Percentiles rank a stretch among this genome's conserved stretches.
These are phyloP conservation scores for Botryosphaeria dothidea DNA, from an alignment of 2,329 filamentous ascomycete genomes.

Conservation along the genomic window DNA sequence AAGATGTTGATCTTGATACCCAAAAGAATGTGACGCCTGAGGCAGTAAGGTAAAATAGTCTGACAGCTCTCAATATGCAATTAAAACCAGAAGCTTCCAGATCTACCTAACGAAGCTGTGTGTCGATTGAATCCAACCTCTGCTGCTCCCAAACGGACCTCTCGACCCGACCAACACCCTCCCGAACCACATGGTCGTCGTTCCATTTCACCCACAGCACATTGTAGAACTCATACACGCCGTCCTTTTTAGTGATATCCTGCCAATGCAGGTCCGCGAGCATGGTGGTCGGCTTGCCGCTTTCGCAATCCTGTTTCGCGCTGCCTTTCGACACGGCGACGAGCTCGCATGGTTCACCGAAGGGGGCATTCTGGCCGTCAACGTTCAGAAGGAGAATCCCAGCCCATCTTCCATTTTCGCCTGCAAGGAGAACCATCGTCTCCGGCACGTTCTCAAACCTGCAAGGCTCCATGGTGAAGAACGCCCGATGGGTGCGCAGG, in stretches of 20 bases:
- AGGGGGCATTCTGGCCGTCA: not conserved
- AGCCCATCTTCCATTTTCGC: not conserved
- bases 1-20: no score
- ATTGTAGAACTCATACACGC: constrained; percentile 21
- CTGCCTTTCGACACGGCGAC: not conserved
- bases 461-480: no score
- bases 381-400: not conserved
- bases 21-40: no score
- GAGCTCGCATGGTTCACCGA: not conserved
- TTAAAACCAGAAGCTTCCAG: no score
- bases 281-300: no score
- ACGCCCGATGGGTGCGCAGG: no score
- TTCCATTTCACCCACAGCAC: constrained; percentile 28
- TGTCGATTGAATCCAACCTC: constrained; percentile 20
- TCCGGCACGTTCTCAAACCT: no score
- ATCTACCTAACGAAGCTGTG: constrained; percentile 20
- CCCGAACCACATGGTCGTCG: constrained; percentile 24
- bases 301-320: not conserved
- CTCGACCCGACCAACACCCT: constrained; percentile 25
- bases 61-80: no score
- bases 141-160: constrained; percentile 23
- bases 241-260: no score
- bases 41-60: no score
- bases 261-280: accelerated
- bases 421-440: not conserved